Evolutionary conservation across 257 asterid genomes (phyloP).

Genomic region (Nicotiana knightiana): DNA sequence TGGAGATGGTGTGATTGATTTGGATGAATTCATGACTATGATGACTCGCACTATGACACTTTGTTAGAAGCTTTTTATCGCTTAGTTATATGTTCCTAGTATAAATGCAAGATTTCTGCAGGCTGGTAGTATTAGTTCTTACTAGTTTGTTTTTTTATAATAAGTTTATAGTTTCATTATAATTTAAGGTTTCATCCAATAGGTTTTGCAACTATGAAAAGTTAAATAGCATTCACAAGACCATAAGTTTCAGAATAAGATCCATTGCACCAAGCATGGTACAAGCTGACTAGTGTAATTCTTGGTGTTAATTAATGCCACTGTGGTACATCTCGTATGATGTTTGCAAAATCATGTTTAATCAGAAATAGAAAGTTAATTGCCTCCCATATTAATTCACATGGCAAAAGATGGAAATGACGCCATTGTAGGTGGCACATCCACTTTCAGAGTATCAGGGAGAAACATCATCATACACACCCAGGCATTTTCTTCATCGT

Average conservation of each 20-base stretch:
- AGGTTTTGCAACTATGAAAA: not conserved
- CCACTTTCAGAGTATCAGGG: not conserved
- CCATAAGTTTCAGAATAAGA: not conserved
- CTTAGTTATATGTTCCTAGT: not conserved
- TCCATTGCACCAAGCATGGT: not conserved
- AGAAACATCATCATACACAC: too few relatives aligned
- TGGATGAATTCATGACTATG: constrained; percentile 76
- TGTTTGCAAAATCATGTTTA: not conserved
- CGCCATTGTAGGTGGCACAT: not conserved
- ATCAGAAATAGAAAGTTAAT: not conserved
- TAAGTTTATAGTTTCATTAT: not conserved
- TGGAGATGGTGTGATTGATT: constrained; percentile 88
- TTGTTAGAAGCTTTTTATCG: not conserved
- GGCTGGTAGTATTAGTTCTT: not conserved
- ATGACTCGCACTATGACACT: constrained; percentile 60
- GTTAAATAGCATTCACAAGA: not conserved
- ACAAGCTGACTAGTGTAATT: not conserved
- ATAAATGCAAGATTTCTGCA: not conserved
- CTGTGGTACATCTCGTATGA: not conserved
- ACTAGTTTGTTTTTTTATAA: not conserved
- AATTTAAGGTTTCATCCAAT: not conserved
- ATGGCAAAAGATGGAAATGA: not conserved
- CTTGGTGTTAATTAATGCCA: not conserved
- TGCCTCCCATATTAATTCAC: not conserved
- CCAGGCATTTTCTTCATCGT: too few relatives aligned